Percentiles rank a stretch among this genome's conserved stretches.
Evolutionary conservation across 2,329 filamentous ascomycete species (phyloP).

Genomic region (Aspergillus uvarum): DNA sequence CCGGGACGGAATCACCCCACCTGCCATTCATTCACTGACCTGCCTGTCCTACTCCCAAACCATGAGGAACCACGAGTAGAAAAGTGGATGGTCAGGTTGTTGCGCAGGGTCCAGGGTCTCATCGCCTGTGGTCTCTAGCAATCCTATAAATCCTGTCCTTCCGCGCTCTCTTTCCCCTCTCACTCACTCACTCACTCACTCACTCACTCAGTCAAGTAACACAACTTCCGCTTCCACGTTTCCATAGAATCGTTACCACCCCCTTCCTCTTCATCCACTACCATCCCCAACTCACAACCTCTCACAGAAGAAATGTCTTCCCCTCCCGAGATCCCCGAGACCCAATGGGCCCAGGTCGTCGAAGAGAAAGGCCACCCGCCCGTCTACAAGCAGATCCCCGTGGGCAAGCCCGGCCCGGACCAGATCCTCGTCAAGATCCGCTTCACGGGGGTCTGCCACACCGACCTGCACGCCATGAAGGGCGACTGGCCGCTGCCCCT

Average conservation of each 20-base stretch:
- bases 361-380: slow-evolving; percentile 73
- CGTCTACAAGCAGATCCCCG: slow-evolving; percentile 64
- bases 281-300: not conserved
- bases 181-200: too few relatives aligned
- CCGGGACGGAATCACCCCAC: not conserved
- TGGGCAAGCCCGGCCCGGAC: slow-evolving; percentile 77
- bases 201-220: not conserved
- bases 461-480: slow-evolving; percentile 76
- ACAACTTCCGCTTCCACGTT: not conserved
- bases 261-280: not conserved
- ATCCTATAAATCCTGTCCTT: not conserved
- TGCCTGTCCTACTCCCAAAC: not conserved
- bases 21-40: not conserved
- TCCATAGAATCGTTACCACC: not conserved
- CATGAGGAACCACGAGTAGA: too few relatives aligned
- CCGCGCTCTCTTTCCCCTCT: not conserved
- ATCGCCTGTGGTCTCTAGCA: not conserved
- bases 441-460: slow-evolving; percentile 88
- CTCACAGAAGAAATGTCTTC: not conserved
- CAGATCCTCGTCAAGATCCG: slow-evolving; percentile 91
- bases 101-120: not conserved
- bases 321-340: slow-evolving; percentile 62
- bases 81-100: not conserved
- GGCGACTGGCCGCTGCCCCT: slow-evolving; percentile 85
- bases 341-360: slow-evolving; percentile 90